Evolutionary conservation across 1,139 yeast genomes (phyloP).

Genomic region (Oligophagozyma castellii): DNA sequence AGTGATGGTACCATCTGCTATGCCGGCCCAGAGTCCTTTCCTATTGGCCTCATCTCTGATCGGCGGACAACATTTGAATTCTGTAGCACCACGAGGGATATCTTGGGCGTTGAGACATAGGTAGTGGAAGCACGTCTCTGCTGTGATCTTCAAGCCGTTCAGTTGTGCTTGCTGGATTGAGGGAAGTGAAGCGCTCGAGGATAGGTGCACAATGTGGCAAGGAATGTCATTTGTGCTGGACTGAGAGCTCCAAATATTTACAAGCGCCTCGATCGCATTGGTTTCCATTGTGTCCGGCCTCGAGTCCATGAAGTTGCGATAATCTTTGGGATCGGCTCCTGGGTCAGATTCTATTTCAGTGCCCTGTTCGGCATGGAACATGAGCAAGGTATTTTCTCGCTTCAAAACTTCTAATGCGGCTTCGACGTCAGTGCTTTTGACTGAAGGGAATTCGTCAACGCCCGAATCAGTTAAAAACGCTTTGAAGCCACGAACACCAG

Average conservation of each 20-base stretch:
- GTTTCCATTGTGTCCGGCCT: conserved; percentile 84
- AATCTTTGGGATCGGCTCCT: conserved; percentile 49
- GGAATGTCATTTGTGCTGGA: conserved; percentile 32
- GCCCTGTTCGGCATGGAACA: conserved; percentile 92
- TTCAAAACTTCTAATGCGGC: conserved; percentile 51
- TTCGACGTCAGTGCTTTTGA: conserved; percentile 45
- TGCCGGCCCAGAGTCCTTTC: conserved; percentile 61
- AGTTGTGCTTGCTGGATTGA: conserved; percentile 51
- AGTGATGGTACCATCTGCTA: conserved; percentile 50
- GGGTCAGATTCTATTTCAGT: conserved; percentile 28
- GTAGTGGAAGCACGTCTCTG: conserved; percentile 92
- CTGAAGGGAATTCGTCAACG: conserved; percentile 86
- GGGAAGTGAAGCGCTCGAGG: conserved; percentile 73
- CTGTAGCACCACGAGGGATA: conserved; percentile 63
- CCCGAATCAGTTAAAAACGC: conserved; percentile 87
- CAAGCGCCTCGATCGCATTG: conserved; percentile 62
- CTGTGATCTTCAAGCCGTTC: conserved; percentile 36
- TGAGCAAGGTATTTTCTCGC: conserved; percentile 51
- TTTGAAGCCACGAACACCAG: conserved; percentile 87
- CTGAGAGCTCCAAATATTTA: conserved; percentile 23
- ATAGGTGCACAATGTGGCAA: conserved; percentile 80
- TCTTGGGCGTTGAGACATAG: conserved; percentile 63
- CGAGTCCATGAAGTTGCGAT: conserved; percentile 64
- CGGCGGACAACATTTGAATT: conserved; percentile 91
- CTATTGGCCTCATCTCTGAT: conserved; percentile 65